Evolutionary conservation across 1,284 basidiomycete genomes (phyloP).

Genomic region (Agroathelia rolfsii): DNA sequence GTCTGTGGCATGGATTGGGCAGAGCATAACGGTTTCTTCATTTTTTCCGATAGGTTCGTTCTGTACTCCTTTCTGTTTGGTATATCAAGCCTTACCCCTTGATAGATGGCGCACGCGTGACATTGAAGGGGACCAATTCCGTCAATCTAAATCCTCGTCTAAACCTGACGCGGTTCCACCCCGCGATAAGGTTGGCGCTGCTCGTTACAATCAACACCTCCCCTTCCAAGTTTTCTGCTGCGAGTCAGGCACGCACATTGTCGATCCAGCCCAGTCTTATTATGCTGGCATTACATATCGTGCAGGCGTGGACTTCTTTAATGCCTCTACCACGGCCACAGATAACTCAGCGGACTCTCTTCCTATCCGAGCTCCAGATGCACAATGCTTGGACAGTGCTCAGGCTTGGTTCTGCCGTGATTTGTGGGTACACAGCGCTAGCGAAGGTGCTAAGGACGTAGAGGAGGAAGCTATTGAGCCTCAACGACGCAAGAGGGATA

Average conservation of each 20-base stretch:
- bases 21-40: slow-evolving; percentile 91
- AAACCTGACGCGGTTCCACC: slow-evolving; percentile 87
- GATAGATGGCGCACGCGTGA: slow-evolving; percentile 87
- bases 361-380: slow-evolving; percentile 59
- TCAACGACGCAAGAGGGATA: too few relatives aligned
- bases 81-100: too few relatives aligned
- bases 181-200: slow-evolving; percentile 68
- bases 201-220: slow-evolving; percentile 80
- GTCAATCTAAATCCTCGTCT: slow-evolving; percentile 87
- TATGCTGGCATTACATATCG: slow-evolving; percentile 82
- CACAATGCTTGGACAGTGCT: slow-evolving; percentile 82
- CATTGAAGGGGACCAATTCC: slow-evolving; percentile 91
- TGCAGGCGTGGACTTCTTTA: slow-evolving; percentile 69
- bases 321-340: slow-evolving; percentile 53
- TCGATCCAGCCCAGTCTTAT: slow-evolving; percentile 89
- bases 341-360: too few relatives aligned
- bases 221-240: slow-evolving; percentile 97
- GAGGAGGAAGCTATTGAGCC: slow-evolving; percentile 29
- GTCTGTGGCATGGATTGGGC: slow-evolving; percentile 99
- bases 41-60: slow-evolving; percentile 84
- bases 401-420: slow-evolving; percentile 96
- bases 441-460: slow-evolving; percentile 54
- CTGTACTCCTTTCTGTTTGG: too few relatives aligned
- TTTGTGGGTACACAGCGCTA: slow-evolving; percentile 79
- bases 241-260: slow-evolving; percentile 89